phyloP scores from a whole-genome alignment of 257 asterid species.

The Salvia miltiorrhiza region DNA sequence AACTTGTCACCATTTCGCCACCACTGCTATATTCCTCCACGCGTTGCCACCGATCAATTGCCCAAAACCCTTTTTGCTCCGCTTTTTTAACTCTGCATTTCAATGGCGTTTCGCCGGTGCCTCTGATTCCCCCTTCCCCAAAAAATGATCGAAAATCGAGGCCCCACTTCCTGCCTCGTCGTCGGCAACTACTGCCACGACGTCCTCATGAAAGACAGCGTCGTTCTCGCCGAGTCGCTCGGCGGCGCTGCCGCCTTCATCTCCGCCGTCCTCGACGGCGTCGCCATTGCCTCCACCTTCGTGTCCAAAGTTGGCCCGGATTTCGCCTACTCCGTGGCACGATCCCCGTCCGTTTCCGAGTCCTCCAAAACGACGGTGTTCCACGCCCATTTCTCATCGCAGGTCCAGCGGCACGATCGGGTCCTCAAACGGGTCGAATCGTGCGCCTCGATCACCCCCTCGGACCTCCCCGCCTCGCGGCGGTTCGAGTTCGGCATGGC shows the following conservation, averaged over 20 bases:
- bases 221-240: slow-evolving; percentile 63
- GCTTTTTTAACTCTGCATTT: slow-evolving; percentile 18
- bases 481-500: slow-evolving; percentile 76
- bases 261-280: slow-evolving; percentile 74
- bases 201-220: slow-evolving; percentile 64
- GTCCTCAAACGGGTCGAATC: slow-evolving; percentile 58
- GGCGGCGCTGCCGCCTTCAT: slow-evolving; percentile 95
- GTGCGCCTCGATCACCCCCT: slow-evolving; percentile 58
- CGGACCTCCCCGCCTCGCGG: slow-evolving; percentile 55
- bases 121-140: not conserved
- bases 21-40: slow-evolving; percentile 22
- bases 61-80: slow-evolving; percentile 24
- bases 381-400: slow-evolving; percentile 77
- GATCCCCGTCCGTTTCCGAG: slow-evolving; percentile 38
- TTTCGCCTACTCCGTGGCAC: slow-evolving; percentile 56
- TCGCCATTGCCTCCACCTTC: slow-evolving; percentile 47
- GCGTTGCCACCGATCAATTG: slow-evolving; percentile 28
- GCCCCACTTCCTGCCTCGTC: slow-evolving; percentile 45
- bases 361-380: slow-evolving; percentile 64
- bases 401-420: slow-evolving; percentile 66
- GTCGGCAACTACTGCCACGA: slow-evolving; percentile 98
- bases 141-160: slow-evolving; percentile 25
- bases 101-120: slow-evolving; percentile 22
- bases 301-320: slow-evolving; percentile 77
- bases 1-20: too few species aligned